Percentiles rank a stretch among this genome's conserved stretches.
These are phyloP conservation scores for Sutorius australiensis DNA, from an alignment of 768 basidiomycete genomes.

Conservation along the genomic window DNA sequence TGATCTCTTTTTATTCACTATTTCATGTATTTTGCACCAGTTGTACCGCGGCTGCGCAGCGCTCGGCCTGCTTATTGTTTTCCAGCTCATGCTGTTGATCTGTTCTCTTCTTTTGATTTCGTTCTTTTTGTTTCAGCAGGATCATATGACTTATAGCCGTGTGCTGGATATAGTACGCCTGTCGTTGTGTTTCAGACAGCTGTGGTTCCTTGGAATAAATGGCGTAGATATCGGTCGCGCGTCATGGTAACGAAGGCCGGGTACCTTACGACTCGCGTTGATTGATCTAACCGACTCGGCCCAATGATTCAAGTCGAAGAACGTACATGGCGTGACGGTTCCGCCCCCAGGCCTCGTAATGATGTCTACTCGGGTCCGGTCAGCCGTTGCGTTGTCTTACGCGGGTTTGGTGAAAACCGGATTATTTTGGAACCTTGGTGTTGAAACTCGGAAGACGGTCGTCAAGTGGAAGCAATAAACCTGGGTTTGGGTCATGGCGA, in stretches of 20 bases:
- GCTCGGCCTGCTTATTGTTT: neutral
- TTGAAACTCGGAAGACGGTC: too few species aligned
- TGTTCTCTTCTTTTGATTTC: neutral
- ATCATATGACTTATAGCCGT: slow-evolving; percentile 1
- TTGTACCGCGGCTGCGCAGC: neutral
- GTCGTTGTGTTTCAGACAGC: neutral
- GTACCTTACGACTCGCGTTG: neutral
- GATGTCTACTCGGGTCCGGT: too few species aligned
- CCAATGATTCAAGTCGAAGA: neutral
- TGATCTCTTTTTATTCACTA: neutral
- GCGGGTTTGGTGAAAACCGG: neutral
- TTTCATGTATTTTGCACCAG: neutral
- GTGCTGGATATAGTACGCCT: neutral
- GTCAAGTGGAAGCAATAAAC: too few species aligned
- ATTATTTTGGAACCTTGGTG: neutral
- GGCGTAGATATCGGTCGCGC: neutral
- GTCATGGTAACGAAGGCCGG: neutral
- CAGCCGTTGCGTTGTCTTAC: too few species aligned
- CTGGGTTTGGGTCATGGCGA: too few species aligned
- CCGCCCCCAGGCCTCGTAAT: neutral
- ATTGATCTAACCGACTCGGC: neutral
- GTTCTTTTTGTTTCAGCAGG: neutral
- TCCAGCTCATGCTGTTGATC: neutral
- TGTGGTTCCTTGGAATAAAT: neutral
- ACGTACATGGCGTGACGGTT: neutral